These are phyloP conservation scores for Cyberlindnera petersonii DNA, from an alignment of 805 yeast species.

Conservation along the genomic window DNA sequence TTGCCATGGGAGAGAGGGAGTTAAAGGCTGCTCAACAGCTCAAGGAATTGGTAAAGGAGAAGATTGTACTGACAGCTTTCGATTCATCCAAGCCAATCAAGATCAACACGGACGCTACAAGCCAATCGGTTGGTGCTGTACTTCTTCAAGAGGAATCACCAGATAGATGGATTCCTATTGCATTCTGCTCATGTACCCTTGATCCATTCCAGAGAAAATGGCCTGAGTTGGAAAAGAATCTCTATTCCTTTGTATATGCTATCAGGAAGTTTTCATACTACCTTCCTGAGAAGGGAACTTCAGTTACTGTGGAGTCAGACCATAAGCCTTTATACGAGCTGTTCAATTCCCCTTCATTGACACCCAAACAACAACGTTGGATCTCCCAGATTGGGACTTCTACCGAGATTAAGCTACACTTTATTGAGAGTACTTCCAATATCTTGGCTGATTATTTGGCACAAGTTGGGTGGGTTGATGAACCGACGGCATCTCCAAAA, in stretches of 20 bases:
- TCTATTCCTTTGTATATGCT: not conserved
- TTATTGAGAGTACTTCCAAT: no score
- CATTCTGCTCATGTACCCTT: not conserved
- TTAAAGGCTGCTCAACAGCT: not conserved
- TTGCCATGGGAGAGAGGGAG: not conserved
- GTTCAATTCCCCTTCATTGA: not conserved
- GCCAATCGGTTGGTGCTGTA: not conserved
- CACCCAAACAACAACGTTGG: not conserved
- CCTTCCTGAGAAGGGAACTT: not conserved
- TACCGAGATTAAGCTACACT: no score
- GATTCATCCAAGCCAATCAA: not conserved
- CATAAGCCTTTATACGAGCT: not conserved
- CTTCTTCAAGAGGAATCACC: not conserved
- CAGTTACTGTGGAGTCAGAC: not conserved
- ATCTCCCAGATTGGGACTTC: not conserved
- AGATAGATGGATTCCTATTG: not conserved
- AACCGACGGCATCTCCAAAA: no score
- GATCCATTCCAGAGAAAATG: not conserved
- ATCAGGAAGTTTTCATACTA: not conserved
- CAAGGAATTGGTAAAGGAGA: not conserved
- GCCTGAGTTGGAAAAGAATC: not conserved
- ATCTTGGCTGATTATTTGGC: no score
- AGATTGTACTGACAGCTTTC: not conserved
- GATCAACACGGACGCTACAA: not conserved
- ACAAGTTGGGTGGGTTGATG: no score